A percentile compares a stretch with the other conserved stretches of the same genome.
phyloP scores from a whole-genome alignment of 1,284 basidiomycete genomes.

The Tilletia setariae region DNA sequence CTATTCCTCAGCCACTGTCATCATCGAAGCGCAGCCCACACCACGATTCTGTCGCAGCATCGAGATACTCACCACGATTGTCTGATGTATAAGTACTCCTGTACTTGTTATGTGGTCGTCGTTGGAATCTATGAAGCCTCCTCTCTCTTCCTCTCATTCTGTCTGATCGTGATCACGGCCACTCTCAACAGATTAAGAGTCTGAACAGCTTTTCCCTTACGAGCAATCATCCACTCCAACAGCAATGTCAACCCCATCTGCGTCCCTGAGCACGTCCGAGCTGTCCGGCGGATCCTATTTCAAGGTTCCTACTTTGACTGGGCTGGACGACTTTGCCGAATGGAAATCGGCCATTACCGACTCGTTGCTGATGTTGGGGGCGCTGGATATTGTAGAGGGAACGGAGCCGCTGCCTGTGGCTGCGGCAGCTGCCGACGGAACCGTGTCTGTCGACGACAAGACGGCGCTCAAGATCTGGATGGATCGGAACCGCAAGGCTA shows the following conservation, averaged over 20 bases:
- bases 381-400: too few relatives aligned
- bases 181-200: conserved; percentile 1
- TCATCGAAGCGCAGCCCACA: too few relatives aligned
- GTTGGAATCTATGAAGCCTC: too few relatives aligned
- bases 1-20: too few relatives aligned
- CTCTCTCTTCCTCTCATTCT: not conserved
- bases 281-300: too few relatives aligned
- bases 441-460: not conserved
- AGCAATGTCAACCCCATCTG: not conserved
- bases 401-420: not conserved
- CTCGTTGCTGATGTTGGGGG: not conserved
- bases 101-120: too few relatives aligned
- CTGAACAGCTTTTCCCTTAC: not conserved
- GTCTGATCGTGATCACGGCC: not conserved
- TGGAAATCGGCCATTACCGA: not conserved
- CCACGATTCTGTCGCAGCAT: too few relatives aligned
- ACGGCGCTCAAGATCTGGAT: not conserved
- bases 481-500: not conserved
- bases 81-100: too few relatives aligned
- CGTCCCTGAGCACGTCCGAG: not conserved
- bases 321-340: not conserved
- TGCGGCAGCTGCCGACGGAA: not conserved
- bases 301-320: not conserved
- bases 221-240: not conserved
- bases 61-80: too few relatives aligned